A percentile compares a stretch with the other conserved stretches of the same genome.
phyloP scores from a whole-genome alignment of 1,284 basidiomycete genomes.

The Rugiboletus extremiorientalis region DNA sequence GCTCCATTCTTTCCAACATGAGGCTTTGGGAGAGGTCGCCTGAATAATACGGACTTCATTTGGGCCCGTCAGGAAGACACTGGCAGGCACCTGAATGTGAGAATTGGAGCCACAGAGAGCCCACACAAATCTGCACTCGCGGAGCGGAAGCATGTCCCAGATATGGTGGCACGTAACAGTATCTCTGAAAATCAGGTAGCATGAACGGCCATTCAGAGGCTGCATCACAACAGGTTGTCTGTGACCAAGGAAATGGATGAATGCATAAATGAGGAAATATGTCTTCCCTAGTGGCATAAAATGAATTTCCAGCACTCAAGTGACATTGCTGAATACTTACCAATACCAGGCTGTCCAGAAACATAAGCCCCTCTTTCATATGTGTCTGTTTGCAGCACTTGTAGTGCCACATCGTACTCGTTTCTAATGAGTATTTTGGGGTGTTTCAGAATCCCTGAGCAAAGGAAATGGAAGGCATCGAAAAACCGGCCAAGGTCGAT shows the following conservation, averaged over 20 bases:
- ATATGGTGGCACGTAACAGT: too few species aligned
- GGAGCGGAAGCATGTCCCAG: too few species aligned
- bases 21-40: too few species aligned
- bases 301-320: too few species aligned
- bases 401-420: not conserved
- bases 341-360: not conserved
- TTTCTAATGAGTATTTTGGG: not conserved
- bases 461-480: not conserved
- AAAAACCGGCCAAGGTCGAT: not conserved
- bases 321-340: not conserved
- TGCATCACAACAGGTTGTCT: not conserved
- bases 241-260: not conserved
- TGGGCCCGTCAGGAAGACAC: too few species aligned
- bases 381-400: not conserved
- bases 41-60: too few species aligned
- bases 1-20: too few species aligned
- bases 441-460: not conserved
- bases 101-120: too few species aligned
- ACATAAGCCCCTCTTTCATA: not conserved
- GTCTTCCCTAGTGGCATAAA: not conserved
- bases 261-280: not conserved
- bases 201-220: fast-evolving
- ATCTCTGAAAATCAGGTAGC: not conserved
- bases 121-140: too few species aligned
- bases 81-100: too few species aligned